Evolutionary conservation across 2,329 filamentous ascomycete genomes (phyloP).

Genomic region (Fusarium liriodendri): DNA sequence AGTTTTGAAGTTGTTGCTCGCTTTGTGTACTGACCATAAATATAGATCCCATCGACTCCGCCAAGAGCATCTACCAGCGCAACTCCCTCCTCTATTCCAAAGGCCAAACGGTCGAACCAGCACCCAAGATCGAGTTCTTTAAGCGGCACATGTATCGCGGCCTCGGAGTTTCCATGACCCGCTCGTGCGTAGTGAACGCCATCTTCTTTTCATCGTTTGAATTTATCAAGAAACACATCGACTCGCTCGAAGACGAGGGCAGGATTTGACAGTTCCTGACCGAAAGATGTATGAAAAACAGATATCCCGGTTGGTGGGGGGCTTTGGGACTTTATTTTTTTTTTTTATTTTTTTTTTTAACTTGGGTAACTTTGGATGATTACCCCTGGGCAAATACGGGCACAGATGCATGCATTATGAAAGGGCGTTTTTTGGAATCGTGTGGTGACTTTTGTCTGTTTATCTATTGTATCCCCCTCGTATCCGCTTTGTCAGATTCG

Average conservation of each 20-base stretch:
- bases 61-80: slow-evolving; percentile 87
- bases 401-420: slow-evolving; percentile 40
- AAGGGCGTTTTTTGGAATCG: slow-evolving; percentile 38
- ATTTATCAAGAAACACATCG: slow-evolving; percentile 78
- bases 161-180: slow-evolving; percentile 83
- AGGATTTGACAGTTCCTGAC: slow-evolving; percentile 9
- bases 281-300: background rate
- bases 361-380: slow-evolving; percentile 23
- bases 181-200: slow-evolving; percentile 85
- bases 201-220: slow-evolving; percentile 93
- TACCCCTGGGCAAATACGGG: slow-evolving; percentile 21
- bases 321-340: slow-evolving; percentile 1
- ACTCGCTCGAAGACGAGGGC: slow-evolving; percentile 60
- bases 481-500: background rate
- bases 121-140: slow-evolving; percentile 82
- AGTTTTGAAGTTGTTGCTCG: background rate
- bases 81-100: slow-evolving; percentile 78
- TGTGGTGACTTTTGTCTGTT: slow-evolving; percentile 17
- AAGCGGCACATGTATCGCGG: slow-evolving; percentile 84
- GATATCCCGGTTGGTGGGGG: slow-evolving; percentile 8
- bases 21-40: slow-evolving; percentile 11
- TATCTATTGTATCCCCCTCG: background rate
- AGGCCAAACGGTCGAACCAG: slow-evolving; percentile 71
- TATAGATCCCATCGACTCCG: slow-evolving; percentile 78
- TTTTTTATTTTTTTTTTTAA: background rate